Conservation (phyloP, 352 stramenopile genomes). For the Peronospora belbahrii region DNA sequence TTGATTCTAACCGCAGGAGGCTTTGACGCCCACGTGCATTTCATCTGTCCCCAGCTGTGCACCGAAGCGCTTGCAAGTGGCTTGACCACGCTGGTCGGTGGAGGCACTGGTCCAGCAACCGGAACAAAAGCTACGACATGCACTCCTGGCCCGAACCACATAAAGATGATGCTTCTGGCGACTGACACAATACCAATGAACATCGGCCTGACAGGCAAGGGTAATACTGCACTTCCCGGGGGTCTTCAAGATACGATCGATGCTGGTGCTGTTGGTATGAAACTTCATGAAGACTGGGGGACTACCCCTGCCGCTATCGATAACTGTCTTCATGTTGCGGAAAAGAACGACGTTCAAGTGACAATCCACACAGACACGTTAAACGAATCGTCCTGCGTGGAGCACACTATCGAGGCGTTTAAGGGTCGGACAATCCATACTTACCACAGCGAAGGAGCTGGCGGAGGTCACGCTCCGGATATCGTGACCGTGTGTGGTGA, state of each 20-base stretch:
- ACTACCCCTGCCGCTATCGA: slow-evolving; percentile 95
- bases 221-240: slow-evolving; percentile 85
- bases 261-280: slow-evolving; percentile 90
- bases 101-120: slow-evolving; percentile 87
- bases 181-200: slow-evolving; percentile 92
- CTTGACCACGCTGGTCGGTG: slow-evolving; percentile 89
- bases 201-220: slow-evolving; percentile 96
- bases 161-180: slow-evolving; percentile 94
- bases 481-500: slow-evolving; percentile 95
- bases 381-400: slow-evolving; percentile 94
- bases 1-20: slow-evolving; percentile 94
- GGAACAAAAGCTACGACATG: slow-evolving; percentile 96
- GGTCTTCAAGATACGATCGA: slow-evolving; percentile 88
- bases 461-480: slow-evolving; percentile 92
- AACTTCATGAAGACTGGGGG: slow-evolving; percentile 97
- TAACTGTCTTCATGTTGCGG: slow-evolving; percentile 85
- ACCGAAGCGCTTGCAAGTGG: slow-evolving; percentile 90
- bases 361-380: slow-evolving; percentile 98
- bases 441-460: slow-evolving; percentile 92
- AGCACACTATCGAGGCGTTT: slow-evolving; percentile 93
- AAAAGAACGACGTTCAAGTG: slow-evolving; percentile 90
- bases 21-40: slow-evolving; percentile 96
- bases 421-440: slow-evolving; percentile 95
- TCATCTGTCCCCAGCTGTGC: slow-evolving; percentile 92
- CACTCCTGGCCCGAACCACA: slow-evolving; percentile 89